Evolutionary conservation across 2,329 filamentous ascomycete species (phyloP).

Genomic region (Aspergillus eucalypticola): DNA sequence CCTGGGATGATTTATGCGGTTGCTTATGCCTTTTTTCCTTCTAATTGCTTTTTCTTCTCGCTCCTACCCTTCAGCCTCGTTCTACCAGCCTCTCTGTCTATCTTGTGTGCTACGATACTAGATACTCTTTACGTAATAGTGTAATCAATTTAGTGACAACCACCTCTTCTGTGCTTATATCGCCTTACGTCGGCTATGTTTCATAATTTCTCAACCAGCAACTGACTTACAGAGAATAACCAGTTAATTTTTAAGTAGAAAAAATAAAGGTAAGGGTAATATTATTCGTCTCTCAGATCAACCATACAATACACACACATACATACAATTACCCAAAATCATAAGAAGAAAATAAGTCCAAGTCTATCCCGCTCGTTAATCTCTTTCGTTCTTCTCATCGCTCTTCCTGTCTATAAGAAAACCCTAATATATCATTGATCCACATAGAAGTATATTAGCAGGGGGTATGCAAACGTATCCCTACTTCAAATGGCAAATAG

Average conservation of each 20-base stretch:
- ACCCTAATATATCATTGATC: too few relatives aligned
- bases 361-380: background rate
- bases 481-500: too few relatives aligned
- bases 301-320: too few relatives aligned
- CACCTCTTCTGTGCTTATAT: background rate
- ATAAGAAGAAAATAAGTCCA: background rate
- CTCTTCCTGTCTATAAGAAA: background rate
- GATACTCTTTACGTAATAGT: slow-evolving; percentile 4
- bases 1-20: slow-evolving; percentile 1
- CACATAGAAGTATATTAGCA: too few relatives aligned
- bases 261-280: too few relatives aligned
- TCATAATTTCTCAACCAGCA: too few relatives aligned
- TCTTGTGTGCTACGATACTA: background rate
- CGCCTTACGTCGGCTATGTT: too few relatives aligned
- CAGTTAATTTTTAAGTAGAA: too few relatives aligned
- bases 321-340: too few relatives aligned
- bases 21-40: slow-evolving; percentile 4
- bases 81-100: background rate
- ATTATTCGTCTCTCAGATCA: too few relatives aligned
- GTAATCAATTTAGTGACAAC: background rate
- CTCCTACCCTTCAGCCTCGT: background rate
- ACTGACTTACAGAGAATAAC: too few relatives aligned
- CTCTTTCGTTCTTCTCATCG: background rate
- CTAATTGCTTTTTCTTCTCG: background rate
- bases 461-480: too few relatives aligned